Base-by-base conservation (phyloP, 2,329 filamentous ascomycete species). In the Neofusicoccum parvum region DNA sequence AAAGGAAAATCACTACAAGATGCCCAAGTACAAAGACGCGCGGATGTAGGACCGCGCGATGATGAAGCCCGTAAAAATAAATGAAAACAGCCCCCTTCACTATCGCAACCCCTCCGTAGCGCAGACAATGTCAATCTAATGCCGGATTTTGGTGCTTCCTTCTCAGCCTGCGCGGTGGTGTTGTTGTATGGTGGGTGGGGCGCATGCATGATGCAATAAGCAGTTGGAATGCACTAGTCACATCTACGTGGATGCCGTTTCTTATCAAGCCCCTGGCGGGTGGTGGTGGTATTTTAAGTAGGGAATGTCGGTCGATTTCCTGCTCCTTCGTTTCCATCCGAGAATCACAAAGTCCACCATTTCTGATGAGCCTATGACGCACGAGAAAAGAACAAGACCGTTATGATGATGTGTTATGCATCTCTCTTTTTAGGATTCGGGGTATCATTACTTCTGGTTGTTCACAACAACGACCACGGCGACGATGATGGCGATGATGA, bases 401-500 rank as follows among this genome's bases (percentile, higher is more conserved):
- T 53, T 53, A 15, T 17, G 56, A 36, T 5, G 56, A 60, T 14
- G 39, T 20, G 43, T 11, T 12, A 36, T 60, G 37, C 39, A n/a
- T 15, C 39, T 45, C 53, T 58, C 17, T 58, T 46, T 36, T 48
- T 48, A 37, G 48, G 56, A 32, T 48, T 60, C 27, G 41, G 56
- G 56, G 56, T 60, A 60, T 60, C 56, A 65, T 59, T 67, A 67
- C 46, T 69, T 69, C 15, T 70, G 67, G 20, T 72, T 70, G 67
- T 71, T 72, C 68, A 71, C 66, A 62, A 77, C 74, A 3, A 77
- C 72, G 34, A 77, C 77, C 36, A 76, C 59, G 27, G 76, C 65
- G 34, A 73, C 75, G 62, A 81, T 74, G 53, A 81, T 67, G 64
- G 79, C 75, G 67, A 81, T 74, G 66, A 66, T 66, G 58, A 68